A percentile compares a stretch with the other conserved stretches of the same genome.
phyloP scores from a whole-genome alignment of 1,139 yeast genomes.

The Zygoascus sp. region DNA sequence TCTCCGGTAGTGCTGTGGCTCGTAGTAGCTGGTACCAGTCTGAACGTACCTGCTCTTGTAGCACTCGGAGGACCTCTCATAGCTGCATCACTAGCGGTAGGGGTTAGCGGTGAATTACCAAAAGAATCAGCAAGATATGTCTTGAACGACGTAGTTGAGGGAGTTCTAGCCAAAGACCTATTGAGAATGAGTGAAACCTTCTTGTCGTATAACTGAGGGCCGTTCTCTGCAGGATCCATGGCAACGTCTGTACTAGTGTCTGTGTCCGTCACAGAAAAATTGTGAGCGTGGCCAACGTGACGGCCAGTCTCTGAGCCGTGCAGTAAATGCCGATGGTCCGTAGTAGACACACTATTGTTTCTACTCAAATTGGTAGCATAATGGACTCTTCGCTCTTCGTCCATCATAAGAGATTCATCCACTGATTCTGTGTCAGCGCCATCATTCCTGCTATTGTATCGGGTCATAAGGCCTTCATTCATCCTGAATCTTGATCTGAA shows the following conservation, averaged over 20 bases:
- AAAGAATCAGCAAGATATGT: slow-evolving; percentile 52
- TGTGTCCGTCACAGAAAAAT: slow-evolving; percentile 39
- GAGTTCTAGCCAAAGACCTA: slow-evolving; percentile 68
- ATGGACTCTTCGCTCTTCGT: not conserved
- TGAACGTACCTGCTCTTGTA: not conserved
- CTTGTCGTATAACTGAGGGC: slow-evolving; percentile 74
- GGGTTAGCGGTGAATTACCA: slow-evolving; percentile 23
- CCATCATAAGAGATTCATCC: not conserved
- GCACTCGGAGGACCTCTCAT: not conserved
- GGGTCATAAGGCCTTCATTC: slow-evolving; percentile 1
- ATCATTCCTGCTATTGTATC: not conserved
- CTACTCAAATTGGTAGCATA: not conserved
- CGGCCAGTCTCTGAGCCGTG: slow-evolving; percentile 8
- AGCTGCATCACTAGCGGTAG: slow-evolving; percentile 12
- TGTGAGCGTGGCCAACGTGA: slow-evolving; percentile 26
- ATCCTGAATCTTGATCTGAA: slow-evolving; percentile 6
- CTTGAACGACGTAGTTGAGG: slow-evolving; percentile 72
- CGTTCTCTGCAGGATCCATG: slow-evolving; percentile 54
- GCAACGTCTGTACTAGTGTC: slow-evolving; percentile 40
- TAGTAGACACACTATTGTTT: not conserved
- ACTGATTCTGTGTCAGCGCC: not conserved
- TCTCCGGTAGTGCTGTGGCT: slow-evolving; percentile 1
- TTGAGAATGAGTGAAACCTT: slow-evolving; percentile 72
- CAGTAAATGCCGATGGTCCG: slow-evolving; percentile 1
- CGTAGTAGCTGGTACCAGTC: slow-evolving; percentile 4